Percentiles rank a stretch among this genome's conserved stretches.
phyloP scores from a whole-genome alignment of 805 yeast genomes.

The Yarrowia sp. region DNA sequence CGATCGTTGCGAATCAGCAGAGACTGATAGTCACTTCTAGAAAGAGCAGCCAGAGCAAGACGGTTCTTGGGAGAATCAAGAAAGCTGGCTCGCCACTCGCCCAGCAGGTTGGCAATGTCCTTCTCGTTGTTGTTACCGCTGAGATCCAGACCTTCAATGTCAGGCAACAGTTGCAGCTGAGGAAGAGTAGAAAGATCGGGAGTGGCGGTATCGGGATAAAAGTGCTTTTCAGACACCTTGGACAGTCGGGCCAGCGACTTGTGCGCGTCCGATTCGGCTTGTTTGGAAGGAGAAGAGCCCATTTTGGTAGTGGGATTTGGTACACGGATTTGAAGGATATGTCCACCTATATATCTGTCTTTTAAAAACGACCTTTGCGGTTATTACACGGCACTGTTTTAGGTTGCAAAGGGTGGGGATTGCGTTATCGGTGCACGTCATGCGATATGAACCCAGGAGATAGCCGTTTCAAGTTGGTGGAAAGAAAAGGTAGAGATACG shows the following conservation, averaged over 20 bases:
- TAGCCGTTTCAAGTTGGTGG: too few relatives aligned
- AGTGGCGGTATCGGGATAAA: background rate
- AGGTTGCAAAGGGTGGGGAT: conserved; percentile 18
- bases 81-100: conserved; percentile 48
- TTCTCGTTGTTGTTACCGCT: background rate
- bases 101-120: conserved; percentile 32
- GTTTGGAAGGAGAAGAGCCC: conserved; percentile 14
- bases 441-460: background rate
- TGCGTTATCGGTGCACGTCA: conserved; percentile 24
- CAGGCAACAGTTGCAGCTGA: background rate
- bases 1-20: conserved; percentile 37
- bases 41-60: conserved; percentile 53
- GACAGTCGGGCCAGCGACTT: conserved; percentile 4
- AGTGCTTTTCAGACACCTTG: conserved; percentile 17
- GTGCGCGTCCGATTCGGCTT: conserved; percentile 1
- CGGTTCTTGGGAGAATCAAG: conserved; percentile 49
- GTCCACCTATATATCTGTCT: background rate
- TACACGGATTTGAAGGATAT: background rate
- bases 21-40: conserved; percentile 45
- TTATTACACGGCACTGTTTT: conserved; percentile 12
- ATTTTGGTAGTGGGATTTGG: background rate
- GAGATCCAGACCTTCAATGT: conserved; percentile 8
- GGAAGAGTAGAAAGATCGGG: conserved; percentile 7
- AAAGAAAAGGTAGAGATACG: too few relatives aligned
- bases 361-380: background rate